phyloP scores from a whole-genome alignment of 1,284 basidiomycete genomes.

The Cutaneotrichosporon spelunceum region DNA sequence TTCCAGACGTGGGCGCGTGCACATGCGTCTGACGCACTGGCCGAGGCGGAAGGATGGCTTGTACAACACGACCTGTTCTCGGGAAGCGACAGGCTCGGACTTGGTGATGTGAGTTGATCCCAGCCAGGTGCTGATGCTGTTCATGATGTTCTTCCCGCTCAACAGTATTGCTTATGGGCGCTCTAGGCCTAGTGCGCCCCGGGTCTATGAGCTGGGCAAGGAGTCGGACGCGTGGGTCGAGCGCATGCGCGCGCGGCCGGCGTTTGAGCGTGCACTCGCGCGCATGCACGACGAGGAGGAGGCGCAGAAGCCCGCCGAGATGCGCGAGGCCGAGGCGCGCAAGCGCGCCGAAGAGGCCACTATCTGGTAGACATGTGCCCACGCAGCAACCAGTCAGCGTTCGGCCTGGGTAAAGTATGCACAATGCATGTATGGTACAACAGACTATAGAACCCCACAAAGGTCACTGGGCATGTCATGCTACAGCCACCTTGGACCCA shows the following conservation, averaged over 20 bases:
- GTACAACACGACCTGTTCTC: slow-evolving; percentile 32
- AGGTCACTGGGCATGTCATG: not conserved
- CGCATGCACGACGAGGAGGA: slow-evolving; percentile 2
- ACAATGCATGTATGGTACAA: not conserved
- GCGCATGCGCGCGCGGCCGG: slow-evolving; percentile 7
- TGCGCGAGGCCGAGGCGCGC: not conserved
- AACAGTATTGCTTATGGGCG: slow-evolving; percentile 7
- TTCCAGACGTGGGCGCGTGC: slow-evolving; percentile 16
- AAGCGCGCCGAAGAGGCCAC: not conserved
- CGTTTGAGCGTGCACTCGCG: not conserved
- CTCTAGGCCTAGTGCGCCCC: not conserved
- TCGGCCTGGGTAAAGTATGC: too few species aligned
- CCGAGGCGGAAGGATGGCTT: slow-evolving; percentile 33
- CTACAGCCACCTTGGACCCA: not conserved
- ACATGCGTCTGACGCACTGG: slow-evolving; percentile 12
- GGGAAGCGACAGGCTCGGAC: slow-evolving; percentile 34
- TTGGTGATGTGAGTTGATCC: slow-evolving; percentile 5
- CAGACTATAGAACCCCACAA: not conserved
- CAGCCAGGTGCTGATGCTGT: slow-evolving; percentile 18
- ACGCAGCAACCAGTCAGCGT: too few species aligned
- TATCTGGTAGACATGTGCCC: too few species aligned
- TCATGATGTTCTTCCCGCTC: slow-evolving; percentile 12
- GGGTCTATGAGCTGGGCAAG: not conserved
- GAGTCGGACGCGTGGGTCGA: slow-evolving; percentile 6
- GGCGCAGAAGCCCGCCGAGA: not conserved